A percentile compares a stretch with the other conserved stretches of the same genome.
These are phyloP conservation scores for Graphilbum fragrans DNA, from an alignment of 2,329 filamentous ascomycete genomes.

Conservation along the genomic window DNA sequence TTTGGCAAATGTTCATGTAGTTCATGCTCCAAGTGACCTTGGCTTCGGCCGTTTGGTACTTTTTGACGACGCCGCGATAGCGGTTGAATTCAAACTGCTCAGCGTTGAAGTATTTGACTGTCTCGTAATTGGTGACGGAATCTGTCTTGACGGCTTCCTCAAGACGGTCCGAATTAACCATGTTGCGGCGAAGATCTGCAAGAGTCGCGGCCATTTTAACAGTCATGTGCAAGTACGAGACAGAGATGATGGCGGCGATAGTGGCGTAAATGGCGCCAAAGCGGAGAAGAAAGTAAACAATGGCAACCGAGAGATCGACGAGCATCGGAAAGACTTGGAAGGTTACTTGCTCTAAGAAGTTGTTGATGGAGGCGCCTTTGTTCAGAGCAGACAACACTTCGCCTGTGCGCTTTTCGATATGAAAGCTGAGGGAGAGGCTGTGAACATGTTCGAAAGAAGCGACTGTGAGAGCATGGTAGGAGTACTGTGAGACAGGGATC, in stretches of 20 bases:
- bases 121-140: constrained; percentile 97
- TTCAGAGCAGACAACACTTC: constrained; percentile 92
- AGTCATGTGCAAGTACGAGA: constrained; percentile 93
- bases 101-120: constrained; percentile 83
- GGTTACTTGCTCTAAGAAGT: constrained; percentile 89
- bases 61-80: constrained; percentile 57
- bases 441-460: constrained; percentile 97
- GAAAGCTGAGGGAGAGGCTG: constrained; percentile 87
- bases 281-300: constrained; percentile 63
- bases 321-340: constrained; percentile 95
- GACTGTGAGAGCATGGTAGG: constrained; percentile 85
- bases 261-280: constrained; percentile 88
- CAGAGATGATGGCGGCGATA: constrained; percentile 80
- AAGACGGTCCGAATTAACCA: constrained; percentile 90
- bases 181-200: constrained; percentile 78
- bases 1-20: constrained; percentile 71
- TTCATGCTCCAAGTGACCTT: constrained; percentile 66
- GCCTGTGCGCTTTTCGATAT: constrained; percentile 90
- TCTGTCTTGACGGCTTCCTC: constrained; percentile 98
- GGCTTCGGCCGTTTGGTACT: constrained; percentile 64
- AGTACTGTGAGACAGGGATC: constrained; percentile 96
- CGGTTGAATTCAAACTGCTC: constrained; percentile 67
- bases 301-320: constrained; percentile 74
- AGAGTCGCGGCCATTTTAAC: constrained; percentile 92
- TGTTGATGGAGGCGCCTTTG: constrained; percentile 93